A percentile compares a stretch with the other conserved stretches of the same genome.
These are phyloP conservation scores for Dioscorea cayenensis DNA, from an alignment of 116 monocot genomes.

Conservation along the genomic window DNA sequence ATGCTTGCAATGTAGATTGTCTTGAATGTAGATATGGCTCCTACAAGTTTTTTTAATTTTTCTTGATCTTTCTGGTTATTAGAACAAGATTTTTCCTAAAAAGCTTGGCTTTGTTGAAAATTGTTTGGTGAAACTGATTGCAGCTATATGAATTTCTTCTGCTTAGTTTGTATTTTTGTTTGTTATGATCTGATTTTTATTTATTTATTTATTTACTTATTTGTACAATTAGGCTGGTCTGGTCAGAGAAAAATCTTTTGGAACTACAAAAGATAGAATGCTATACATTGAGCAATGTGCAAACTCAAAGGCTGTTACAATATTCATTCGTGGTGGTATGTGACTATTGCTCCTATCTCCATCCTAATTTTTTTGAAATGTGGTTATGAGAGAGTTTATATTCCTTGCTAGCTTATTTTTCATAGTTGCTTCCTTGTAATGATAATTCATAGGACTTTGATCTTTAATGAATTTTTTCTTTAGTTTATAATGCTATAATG, in stretches of 20 bases:
- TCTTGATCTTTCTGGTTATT: too few relatives aligned
- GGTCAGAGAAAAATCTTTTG: slow-evolving; percentile 97
- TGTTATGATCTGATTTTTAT: too few relatives aligned
- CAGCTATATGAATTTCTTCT: neutral
- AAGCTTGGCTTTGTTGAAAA: too few relatives aligned
- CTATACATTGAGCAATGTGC: slow-evolving; percentile 93
- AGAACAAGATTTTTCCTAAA: too few relatives aligned
- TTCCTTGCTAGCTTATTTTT: neutral
- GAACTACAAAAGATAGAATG: slow-evolving; percentile 96
- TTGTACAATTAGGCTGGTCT: slow-evolving; percentile 72
- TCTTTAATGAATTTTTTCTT: too few relatives aligned
- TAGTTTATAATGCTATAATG: too few relatives aligned
- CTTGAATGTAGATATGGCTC: too few relatives aligned
- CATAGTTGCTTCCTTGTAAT: neutral
- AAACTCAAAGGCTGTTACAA: slow-evolving; percentile 93
- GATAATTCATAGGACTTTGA: too few relatives aligned
- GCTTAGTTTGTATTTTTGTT: neutral
- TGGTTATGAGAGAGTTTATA: neutral
- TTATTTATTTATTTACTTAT: neutral
- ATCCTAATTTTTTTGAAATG: too few relatives aligned
- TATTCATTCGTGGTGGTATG: slow-evolving; percentile 96
- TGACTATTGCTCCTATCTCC: slow-evolving; percentile 6
- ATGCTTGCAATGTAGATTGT: too few relatives aligned
- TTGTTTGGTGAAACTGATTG: too few relatives aligned
- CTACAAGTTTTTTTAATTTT: too few relatives aligned